Evolutionary conservation across 2,329 filamentous ascomycete genomes (phyloP).

Genomic region (Cercospora brassicicola): DNA sequence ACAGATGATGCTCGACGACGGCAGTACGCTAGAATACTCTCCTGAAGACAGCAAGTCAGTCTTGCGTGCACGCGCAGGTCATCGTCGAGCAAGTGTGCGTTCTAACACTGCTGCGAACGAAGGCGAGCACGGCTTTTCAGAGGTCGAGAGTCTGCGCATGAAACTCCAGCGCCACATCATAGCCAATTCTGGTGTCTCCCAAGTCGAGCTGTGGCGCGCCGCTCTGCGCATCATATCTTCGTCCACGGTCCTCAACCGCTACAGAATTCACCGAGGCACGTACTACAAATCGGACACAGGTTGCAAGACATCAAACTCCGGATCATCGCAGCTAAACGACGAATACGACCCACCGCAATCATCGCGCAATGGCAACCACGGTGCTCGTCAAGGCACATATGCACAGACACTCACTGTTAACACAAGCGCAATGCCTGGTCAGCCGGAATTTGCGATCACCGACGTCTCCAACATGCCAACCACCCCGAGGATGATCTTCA

Average conservation of each 20-base stretch:
- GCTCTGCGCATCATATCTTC: constrained; percentile 38
- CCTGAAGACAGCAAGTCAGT: not conserved
- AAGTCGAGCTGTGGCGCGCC: constrained; percentile 43
- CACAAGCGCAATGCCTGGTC: constrained; percentile 18
- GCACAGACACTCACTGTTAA: constrained; percentile 32
- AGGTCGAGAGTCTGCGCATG: constrained; percentile 42
- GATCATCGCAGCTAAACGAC: not conserved
- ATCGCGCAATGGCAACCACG: constrained; percentile 1
- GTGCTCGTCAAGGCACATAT: constrained; percentile 27
- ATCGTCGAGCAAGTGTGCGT: constrained; percentile 31
- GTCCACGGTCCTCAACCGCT: constrained; percentile 36
- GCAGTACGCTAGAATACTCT: constrained; percentile 9
- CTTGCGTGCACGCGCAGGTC: constrained; percentile 21
- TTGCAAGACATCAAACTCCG: not conserved
- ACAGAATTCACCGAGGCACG: constrained; percentile 22
- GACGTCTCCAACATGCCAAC: constrained; percentile 34
- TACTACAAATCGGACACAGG: constrained; percentile 17
- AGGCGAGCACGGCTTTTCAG: constrained; percentile 31
- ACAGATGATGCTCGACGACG: constrained; percentile 26
- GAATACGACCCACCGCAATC: not conserved
- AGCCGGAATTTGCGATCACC: constrained; percentile 32
- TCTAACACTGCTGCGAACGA: constrained; percentile 32
- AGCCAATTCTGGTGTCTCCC: constrained; percentile 34
- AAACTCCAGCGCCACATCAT: constrained; percentile 45
- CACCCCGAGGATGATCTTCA: constrained; percentile 35